Conservation (phyloP, 2,329 filamentous ascomycete genomes). For the Alternaria alternata region DNA sequence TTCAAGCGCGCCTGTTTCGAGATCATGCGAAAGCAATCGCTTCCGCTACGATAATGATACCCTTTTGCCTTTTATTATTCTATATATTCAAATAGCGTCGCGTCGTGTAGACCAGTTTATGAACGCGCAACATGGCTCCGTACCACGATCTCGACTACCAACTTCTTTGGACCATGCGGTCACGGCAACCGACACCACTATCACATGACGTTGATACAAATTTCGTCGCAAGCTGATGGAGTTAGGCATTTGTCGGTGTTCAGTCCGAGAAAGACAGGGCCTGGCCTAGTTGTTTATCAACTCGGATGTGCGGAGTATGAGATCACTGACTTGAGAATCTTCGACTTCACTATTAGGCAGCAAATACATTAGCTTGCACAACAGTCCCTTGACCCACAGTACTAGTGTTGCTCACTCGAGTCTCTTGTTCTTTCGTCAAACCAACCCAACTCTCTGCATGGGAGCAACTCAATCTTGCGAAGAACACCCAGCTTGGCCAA, state of each 20-base stretch:
- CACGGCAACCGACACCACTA: neutral
- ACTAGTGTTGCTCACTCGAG: neutral
- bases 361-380: too few relatives aligned
- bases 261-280: too few relatives aligned
- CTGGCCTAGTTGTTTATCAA: too few relatives aligned
- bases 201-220: neutral
- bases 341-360: neutral
- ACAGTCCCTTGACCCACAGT: neutral
- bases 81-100: neutral
- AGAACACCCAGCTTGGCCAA: neutral
- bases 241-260: neutral
- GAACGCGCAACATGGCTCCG: neutral
- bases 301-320: too few relatives aligned
- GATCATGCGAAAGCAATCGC: neutral
- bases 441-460: neutral
- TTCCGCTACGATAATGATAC: neutral
- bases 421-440: neutral
- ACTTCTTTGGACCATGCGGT: neutral
- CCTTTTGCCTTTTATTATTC: neutral
- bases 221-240: neutral
- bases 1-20: neutral
- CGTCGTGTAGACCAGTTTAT: neutral
- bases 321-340: neutral
- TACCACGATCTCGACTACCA: neutral
- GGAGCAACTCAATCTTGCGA: neutral